phyloP scores from a whole-genome alignment of 441 rosid species.

The Jatropha multifida region DNA sequence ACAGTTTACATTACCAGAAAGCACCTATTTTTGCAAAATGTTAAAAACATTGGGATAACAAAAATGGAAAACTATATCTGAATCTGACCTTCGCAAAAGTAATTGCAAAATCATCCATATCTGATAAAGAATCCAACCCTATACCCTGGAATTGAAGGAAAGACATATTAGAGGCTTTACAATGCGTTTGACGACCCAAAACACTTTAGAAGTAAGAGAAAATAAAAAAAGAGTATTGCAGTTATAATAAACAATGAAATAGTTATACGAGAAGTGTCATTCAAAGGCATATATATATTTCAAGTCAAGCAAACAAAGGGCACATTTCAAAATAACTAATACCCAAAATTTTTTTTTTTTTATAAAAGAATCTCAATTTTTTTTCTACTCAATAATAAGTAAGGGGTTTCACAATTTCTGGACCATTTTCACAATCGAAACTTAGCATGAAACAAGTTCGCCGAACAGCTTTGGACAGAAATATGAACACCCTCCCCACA shows the following conservation, averaged over 20 bases:
- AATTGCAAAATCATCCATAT: conserved; percentile 65
- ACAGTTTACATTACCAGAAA: not conserved
- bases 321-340: not conserved
- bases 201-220: not conserved
- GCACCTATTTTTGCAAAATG: not conserved
- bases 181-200: not conserved
- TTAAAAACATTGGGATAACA: not conserved
- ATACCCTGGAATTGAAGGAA: conserved; percentile 41
- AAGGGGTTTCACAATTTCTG: not conserved
- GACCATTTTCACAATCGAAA: not conserved
- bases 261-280: not conserved
- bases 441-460: not conserved
- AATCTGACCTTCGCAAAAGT: conserved; percentile 75
- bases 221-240: not conserved
- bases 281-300: not conserved
- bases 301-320: not conserved
- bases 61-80: not conserved
- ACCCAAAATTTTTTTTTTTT: not conserved
- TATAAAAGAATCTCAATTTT: not conserved
- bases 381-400: not conserved
- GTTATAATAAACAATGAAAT: not conserved
- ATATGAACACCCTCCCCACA: no score
- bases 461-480: no score
- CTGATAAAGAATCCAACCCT: conserved; percentile 55
- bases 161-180: conserved; percentile 10